Evolutionary conservation across 192 early-diverging fungal genomes (phyloP), one percentile per base, ranked within the genome.

Genomic region (Entomortierella parvispora): DNA sequence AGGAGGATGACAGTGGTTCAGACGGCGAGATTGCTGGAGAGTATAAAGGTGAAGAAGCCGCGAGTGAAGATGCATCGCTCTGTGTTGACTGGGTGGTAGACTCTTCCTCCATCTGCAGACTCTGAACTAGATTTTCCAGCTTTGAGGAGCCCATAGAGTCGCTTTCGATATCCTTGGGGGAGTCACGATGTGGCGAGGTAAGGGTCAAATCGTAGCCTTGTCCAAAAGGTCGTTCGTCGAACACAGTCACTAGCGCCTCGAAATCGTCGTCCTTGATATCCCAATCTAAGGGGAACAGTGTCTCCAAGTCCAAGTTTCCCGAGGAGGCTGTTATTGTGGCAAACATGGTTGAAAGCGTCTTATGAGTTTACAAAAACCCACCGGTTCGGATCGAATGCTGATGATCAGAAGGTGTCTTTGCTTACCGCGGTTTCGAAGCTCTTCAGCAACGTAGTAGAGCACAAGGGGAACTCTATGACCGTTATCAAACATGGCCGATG

Each of bases 341-440:
- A 31, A 54, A 31, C 6, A 31, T 37, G 31, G 15, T 42, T 1
- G 23, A 58, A 45, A 2, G 44, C 2, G 14, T 2, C 12, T 45
- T 2, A 1, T 45, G n/a, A n/a, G n/a, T n/a, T n/a, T n/a, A n/a
- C n/a, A n/a, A n/a, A n/a, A n/a, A n/a, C n/a, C n/a, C n/a, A n/a
- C n/a, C n/a, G n/a, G n/a, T n/a, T n/a, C n/a, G n/a, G n/a, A n/a
- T n/a, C n/a, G n/a, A n/a, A n/a, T n/a, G n/a, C n/a, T n/a, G n/a
- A n/a, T n/a, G n/a, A n/a, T n/a, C n/a, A n/a, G n/a, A n/a, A n/a
- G n/a, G n/a, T n/a, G 37, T 40, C 12, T 5, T 9, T 46, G 23
- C 40, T 59, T 47, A 69, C 68, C 68, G 61, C 68, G 59, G 22
- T 22, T 18, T 6, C 68, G 42, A n/a, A 69, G 58, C 23, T 69